A percentile compares a stretch with the other conserved stretches of the same genome.
These are phyloP conservation scores for Pythium dissimile DNA, from an alignment of 352 stramenopile species.

Conservation along the genomic window DNA sequence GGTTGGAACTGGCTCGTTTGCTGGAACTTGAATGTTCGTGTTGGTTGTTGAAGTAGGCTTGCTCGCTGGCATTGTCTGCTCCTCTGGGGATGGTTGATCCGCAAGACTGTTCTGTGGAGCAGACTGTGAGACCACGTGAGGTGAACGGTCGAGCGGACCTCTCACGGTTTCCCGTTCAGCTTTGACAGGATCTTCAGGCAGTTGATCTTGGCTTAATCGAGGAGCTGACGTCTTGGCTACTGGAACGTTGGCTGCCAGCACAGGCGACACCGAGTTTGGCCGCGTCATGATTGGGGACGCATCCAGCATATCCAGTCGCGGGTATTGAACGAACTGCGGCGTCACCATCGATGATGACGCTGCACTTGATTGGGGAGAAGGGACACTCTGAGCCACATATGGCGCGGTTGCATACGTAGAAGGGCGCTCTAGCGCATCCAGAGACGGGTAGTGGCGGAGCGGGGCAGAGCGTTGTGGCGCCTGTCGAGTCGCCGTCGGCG, in stretches of 20 bases:
- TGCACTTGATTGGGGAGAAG: background rate
- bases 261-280: background rate
- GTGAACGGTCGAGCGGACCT: too few species aligned
- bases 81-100: background rate
- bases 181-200: background rate
- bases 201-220: background rate
- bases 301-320: background rate
- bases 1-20: background rate
- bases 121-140: too few species aligned
- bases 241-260: background rate
- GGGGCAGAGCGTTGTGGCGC: background rate
- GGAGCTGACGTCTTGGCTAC: background rate
- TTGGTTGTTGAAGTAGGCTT: too few species aligned
- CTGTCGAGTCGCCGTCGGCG: background rate
- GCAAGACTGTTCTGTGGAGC: too few species aligned
- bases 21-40: too few species aligned
- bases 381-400: background rate
- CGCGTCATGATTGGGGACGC: background rate
- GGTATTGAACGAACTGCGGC: background rate
- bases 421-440: background rate
- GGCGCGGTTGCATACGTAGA: background rate
- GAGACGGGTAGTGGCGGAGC: slow-evolving; percentile 15
- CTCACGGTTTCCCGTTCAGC: too few species aligned
- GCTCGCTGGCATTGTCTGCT: too few species aligned
- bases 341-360: background rate